Evolutionary conservation across 1,284 basidiomycete species (phyloP).

Genomic region (Golubevia sp.): DNA sequence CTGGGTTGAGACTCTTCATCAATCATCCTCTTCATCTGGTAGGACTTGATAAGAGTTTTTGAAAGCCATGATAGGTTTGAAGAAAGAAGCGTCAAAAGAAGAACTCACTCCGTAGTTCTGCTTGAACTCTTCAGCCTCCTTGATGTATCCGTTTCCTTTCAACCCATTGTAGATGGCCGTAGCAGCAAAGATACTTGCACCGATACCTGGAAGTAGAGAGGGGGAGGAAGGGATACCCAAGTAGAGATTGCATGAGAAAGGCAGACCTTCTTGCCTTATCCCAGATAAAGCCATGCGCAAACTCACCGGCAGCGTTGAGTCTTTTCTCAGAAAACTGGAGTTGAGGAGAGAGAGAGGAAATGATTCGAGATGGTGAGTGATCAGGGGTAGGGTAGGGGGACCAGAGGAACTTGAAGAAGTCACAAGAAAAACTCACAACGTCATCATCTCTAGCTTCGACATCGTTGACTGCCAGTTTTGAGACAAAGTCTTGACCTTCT

Average conservation of each 20-base stretch:
- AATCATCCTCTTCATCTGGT: no score
- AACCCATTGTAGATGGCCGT: background rate
- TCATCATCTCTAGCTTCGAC: background rate
- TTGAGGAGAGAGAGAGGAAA: no score
- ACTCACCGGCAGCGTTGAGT: background rate
- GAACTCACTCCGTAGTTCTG: background rate
- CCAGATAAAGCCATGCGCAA: no score
- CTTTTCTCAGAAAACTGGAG: background rate
- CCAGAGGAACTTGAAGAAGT: background rate
- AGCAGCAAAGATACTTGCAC: background rate
- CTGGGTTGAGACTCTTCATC: no score
- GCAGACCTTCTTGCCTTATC: no score
- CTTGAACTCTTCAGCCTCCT: background rate
- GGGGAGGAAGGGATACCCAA: no score
- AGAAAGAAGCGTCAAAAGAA: no score
- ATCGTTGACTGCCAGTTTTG: background rate
- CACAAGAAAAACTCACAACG: background rate
- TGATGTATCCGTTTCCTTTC: background rate
- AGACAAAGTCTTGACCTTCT: background rate
- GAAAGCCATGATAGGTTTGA: no score
- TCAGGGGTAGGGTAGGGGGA: no score
- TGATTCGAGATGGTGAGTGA: no score
- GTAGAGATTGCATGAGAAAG: background rate
- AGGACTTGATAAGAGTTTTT: no score
- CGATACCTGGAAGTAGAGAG: background rate